Evolutionary conservation across 1,284 basidiomycete species (phyloP), one percentile per base, ranked within the genome.

Genomic region (Psilocybe mexicana): DNA sequence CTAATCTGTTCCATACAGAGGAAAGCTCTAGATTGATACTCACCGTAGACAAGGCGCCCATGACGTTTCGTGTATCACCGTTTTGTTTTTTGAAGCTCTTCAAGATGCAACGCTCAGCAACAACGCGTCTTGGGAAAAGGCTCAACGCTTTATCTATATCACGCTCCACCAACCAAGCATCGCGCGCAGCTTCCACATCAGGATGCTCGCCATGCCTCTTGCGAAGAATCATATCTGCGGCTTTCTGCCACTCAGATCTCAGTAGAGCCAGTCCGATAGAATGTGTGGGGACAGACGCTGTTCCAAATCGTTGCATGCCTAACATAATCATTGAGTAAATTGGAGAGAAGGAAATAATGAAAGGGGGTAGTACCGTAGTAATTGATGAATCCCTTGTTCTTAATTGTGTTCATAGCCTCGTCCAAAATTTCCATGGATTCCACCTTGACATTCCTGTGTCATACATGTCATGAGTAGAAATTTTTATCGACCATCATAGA

Each of bases 261-360:
- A 99, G 81, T 36, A 99, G 79, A 2, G 93, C 88, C 12, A 98
- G 82, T 6, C 97, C 97, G 55, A 98, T 95, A 2, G 90, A 80
- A 69, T 99, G 96, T 0, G 97, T 98, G 1, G 96, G 94, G 28
- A 99, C 89, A 10, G 93, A 87, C 6, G 96, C 94, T 0, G 96
- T 99, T 33, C 97, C 97, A 73, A 99, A 99, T 14, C 97, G 88
- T 71, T 99, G 97, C 96, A 99, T 98, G 42, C 95, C 92, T 94
- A 54, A 11, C 26, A 26, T 7, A 25, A 43, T 3, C 38, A 3
- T 43, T 44, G 28, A 43, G 44, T 38, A 23, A 49, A 45, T 18
- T 25, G 26, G n/a, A 26, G 43, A 25, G 30, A 18, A 43, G 28
- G 11, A 51, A 57, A 53, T 24, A 4, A 14, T 56, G 52, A 25